A percentile compares a stretch with the other conserved stretches of the same genome.
phyloP scores from a whole-genome alignment of 768 basidiomycete species.

The Hygrophorus pudorinus region DNA sequence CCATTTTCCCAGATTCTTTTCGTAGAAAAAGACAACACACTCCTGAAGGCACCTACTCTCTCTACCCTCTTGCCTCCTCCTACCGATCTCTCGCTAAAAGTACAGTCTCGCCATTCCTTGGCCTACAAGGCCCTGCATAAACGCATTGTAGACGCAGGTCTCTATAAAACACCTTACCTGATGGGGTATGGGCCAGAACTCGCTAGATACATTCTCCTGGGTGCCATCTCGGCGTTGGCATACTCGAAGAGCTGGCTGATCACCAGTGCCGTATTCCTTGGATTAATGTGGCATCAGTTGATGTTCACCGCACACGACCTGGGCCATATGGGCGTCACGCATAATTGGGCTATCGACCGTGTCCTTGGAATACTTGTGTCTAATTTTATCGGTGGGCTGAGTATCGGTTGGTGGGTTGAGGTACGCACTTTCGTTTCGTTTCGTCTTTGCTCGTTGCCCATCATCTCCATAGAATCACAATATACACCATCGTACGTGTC shows the following conservation, averaged over 20 bases:
- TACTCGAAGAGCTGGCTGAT: slow-evolving; percentile 61
- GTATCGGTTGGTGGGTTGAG: slow-evolving; percentile 96
- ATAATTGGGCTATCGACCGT: slow-evolving; percentile 75
- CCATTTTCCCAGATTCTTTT: slow-evolving; percentile 54
- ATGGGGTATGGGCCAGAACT: slow-evolving; percentile 87
- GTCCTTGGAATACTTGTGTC: slow-evolving; percentile 72
- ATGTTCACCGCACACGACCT: slow-evolving; percentile 90
- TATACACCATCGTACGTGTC: slow-evolving; percentile 80
- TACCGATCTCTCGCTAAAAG: slow-evolving; percentile 40
- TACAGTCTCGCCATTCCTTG: slow-evolving; percentile 56
- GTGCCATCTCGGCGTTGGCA: slow-evolving; percentile 42
- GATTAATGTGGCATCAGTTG: slow-evolving; percentile 91
- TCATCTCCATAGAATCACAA: slow-evolving; percentile 67
- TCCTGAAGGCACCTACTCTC: slow-evolving; percentile 28
- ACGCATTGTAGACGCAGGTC: slow-evolving; percentile 64
- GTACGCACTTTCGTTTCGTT: slow-evolving; percentile 39
- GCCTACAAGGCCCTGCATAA: slow-evolving; percentile 78
- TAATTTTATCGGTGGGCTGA: slow-evolving; percentile 84
- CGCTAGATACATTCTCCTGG: slow-evolving; percentile 65
- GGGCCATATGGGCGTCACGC: slow-evolving; percentile 91
- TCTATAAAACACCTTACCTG: slow-evolving; percentile 78
- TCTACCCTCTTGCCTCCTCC: slow-evolving; percentile 43
- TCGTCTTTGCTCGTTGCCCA: slow-evolving; percentile 6
- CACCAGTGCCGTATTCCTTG: slow-evolving; percentile 71
- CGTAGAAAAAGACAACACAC: slow-evolving; percentile 29